These are phyloP conservation scores for Craterostigma plantagineum DNA, from an alignment of 257 asterid genomes.

Conservation along the genomic window DNA sequence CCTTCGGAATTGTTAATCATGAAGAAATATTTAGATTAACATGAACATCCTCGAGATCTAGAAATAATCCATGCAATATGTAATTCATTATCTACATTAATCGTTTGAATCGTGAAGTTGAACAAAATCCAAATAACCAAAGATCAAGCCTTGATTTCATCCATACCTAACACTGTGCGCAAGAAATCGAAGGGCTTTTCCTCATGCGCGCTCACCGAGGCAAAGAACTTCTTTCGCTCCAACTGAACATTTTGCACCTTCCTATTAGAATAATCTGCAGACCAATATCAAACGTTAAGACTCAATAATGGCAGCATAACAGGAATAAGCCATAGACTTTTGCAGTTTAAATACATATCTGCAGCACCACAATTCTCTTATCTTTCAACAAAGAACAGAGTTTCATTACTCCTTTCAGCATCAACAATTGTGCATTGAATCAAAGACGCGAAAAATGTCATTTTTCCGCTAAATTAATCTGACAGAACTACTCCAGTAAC, in stretches of 20 bases:
- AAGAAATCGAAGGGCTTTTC: conserved; percentile 76
- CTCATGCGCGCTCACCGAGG: conserved; percentile 36
- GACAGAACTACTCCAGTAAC: too few species aligned
- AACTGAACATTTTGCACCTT: conserved; percentile 32
- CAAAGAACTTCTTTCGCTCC: conserved; percentile 35
- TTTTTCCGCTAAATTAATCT: too few species aligned
- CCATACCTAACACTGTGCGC: conserved; percentile 51
- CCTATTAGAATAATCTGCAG: conserved; percentile 47
- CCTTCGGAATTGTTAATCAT: too few species aligned
- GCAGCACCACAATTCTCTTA: too few species aligned
- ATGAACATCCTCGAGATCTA: too few species aligned
- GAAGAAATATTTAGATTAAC: too few species aligned
- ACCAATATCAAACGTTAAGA: conserved; percentile 1
- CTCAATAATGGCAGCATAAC: conserved; percentile 10
- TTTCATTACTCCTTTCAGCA: too few species aligned
- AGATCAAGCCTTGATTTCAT: neutral
- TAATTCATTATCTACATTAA: too few species aligned
- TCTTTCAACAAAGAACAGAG: too few species aligned
- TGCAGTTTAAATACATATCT: conserved; percentile 1
- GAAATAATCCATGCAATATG: too few species aligned
- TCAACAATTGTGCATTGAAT: too few species aligned
- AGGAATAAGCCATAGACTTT: conserved; percentile 2
- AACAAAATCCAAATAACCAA: neutral
- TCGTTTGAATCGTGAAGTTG: neutral
- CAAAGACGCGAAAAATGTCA: too few species aligned